Evolutionary conservation across 2,329 filamentous ascomycete genomes (phyloP), one percentile per base, ranked within the genome.

Genomic region (Diaporthe vexans): DNA sequence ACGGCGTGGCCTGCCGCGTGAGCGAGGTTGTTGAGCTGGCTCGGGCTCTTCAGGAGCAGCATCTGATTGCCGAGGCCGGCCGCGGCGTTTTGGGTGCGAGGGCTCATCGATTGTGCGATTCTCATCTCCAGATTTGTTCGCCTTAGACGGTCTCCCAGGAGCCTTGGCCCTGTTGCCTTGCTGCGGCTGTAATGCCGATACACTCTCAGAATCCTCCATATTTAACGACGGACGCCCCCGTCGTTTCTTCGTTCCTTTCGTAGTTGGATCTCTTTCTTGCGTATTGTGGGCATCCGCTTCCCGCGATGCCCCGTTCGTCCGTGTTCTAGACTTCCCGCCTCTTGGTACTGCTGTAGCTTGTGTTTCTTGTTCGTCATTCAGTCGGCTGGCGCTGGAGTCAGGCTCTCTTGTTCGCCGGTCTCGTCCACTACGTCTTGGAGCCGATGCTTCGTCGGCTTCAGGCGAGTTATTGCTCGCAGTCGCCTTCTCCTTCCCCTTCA

Each of bases 51-150:
- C 51, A 15, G 70, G 33, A 40, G 48, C 15, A 4, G 40, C 37
- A 6, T 75, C 76, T 13, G 76, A 75, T 46, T 61, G 40, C 13
- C 69, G 74, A 21, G 76, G 75, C 4, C 77, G 78, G 8, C 77
- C 76, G 37, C 73, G 73, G 9, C 76, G 78, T 33, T 63, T 75
- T 9, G 57, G 73, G 26, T 75, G 72, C 40, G 74, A 43, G n/a
- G 54, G 17, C 19, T 77, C 35, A 37, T 21, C 51, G 73, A 74
- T 19, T n/a, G 63, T 74, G 37, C 77, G 74, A 33, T 37, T 33
- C 33, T 59, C 54, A 24, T 75, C 63, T 51, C 33, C 4, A 15
- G 65, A 4, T 17, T 69, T 48, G 26, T 54, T 35, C 24, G 46
- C 37, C 35, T 68, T 48, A 9, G 59, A 24, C 15, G 69, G n/a